Conservation (phyloP, 2,329 filamentous ascomycete genomes). For the Penicillium sp. region DNA sequence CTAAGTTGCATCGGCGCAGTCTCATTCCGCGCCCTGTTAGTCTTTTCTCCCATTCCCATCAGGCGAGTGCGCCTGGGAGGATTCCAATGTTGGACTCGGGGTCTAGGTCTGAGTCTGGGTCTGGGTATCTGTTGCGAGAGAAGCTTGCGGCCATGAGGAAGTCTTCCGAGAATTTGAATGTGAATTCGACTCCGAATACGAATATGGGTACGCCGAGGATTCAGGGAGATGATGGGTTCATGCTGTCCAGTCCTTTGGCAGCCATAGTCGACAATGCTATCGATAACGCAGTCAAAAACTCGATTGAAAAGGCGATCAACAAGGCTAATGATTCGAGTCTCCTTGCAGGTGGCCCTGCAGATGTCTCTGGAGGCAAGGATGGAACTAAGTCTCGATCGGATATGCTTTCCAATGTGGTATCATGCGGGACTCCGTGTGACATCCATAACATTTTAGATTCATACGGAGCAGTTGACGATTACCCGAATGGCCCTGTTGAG, state of each 20-base stretch:
- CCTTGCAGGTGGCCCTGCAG: neutral
- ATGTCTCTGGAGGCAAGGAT: neutral
- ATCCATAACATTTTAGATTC: neutral
- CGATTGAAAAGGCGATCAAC: no score
- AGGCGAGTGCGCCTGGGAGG: neutral
- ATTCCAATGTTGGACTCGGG: neutral
- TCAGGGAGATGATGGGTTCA: neutral
- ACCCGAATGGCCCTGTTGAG: neutral
- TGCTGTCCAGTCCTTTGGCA: neutral
- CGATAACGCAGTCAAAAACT: neutral
- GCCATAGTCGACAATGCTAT: neutral
- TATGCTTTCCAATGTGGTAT: conserved; percentile 13
- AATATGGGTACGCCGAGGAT: neutral
- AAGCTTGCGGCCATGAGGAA: neutral
- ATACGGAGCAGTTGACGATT: neutral
- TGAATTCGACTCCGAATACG: neutral
- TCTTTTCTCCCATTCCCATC: neutral
- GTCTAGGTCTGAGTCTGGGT: neutral
- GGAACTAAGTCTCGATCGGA: neutral
- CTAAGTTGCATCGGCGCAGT: conserved; percentile 3
- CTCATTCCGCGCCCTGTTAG: conserved; percentile 11
- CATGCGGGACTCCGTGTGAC: conserved; percentile 12
- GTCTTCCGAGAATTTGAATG: neutral
- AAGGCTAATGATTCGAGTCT: neutral
- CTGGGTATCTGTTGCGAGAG: neutral